Conservation (phyloP, 2,329 filamentous ascomycete genomes). For the Colletotrichum tropicale region DNA sequence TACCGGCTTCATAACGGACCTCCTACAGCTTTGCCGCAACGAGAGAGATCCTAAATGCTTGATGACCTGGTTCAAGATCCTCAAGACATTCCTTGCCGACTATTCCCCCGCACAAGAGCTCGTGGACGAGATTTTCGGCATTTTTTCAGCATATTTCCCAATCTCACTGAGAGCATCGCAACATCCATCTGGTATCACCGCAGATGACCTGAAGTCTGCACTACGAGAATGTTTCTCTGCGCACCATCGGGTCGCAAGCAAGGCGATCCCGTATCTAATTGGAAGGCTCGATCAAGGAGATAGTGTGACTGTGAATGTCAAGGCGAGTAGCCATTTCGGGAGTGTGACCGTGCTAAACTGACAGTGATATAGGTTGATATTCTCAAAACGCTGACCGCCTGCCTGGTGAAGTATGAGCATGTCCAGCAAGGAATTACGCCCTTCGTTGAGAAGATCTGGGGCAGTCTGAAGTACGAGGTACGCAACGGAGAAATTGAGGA, state of each 20-base stretch:
- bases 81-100: conserved; percentile 47
- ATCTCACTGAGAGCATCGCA: conserved; percentile 60
- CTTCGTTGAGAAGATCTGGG: conserved; percentile 57
- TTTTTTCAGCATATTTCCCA: conserved; percentile 65
- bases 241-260: conserved; percentile 47
- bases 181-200: conserved; percentile 54
- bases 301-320: conserved; percentile 62
- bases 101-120: conserved; percentile 51
- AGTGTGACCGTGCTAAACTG: not conserved
- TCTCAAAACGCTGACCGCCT: conserved; percentile 58
- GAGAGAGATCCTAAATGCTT: conserved; percentile 64
- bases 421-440: conserved; percentile 52
- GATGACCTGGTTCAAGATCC: conserved; percentile 60
- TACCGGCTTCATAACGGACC: conserved; percentile 50
- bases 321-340: conserved; percentile 38
- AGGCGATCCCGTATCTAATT: conserved; percentile 58
- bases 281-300: conserved; percentile 64
- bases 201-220: conserved; percentile 59
- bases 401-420: conserved; percentile 52
- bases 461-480: conserved; percentile 67
- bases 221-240: conserved; percentile 60
- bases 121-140: conserved; percentile 54
- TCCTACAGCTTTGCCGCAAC: conserved; percentile 55
- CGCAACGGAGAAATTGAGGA: conserved; percentile 65
- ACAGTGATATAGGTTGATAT: conserved; percentile 51